phyloP scores from a whole-genome alignment of 2,329 filamentous ascomycete genomes.

The Tolypocladium ovalisporum region DNA sequence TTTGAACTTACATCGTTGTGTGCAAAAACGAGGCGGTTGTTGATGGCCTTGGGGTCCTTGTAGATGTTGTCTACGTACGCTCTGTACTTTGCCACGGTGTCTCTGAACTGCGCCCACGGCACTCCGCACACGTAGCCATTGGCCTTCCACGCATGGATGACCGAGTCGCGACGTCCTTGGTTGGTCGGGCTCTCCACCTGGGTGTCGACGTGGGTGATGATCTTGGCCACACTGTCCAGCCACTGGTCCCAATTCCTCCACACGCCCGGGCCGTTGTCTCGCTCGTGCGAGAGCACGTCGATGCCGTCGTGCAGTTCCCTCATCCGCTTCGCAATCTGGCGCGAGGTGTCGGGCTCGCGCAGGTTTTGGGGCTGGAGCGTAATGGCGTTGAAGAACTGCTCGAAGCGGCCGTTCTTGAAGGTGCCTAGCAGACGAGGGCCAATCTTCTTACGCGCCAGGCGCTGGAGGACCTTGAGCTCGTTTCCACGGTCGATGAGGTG shows the following conservation, averaged over 20 bases:
- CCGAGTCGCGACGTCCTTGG: conserved; percentile 11
- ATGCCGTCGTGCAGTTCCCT: conserved; percentile 90
- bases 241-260: conserved; percentile 95
- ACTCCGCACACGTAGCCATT: conserved; percentile 70
- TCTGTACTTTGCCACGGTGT: conserved; percentile 67
- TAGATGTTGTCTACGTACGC: conserved; percentile 62
- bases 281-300: conserved; percentile 70
- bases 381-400: conserved; percentile 82
- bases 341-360: conserved; percentile 70
- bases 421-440: conserved; percentile 84
- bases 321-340: conserved; percentile 95
- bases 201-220: conserved; percentile 44
- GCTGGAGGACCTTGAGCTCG: conserved; percentile 75
- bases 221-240: conserved; percentile 55
- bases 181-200: conserved; percentile 40
- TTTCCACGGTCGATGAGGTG: conserved; percentile 90
- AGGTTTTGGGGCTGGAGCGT: conserved; percentile 70
- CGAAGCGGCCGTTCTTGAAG: conserved; percentile 90
- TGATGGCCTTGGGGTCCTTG: conserved; percentile 54
- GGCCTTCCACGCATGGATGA: conserved; percentile 49
- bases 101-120: conserved; percentile 69
- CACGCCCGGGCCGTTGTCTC: conserved; percentile 67
- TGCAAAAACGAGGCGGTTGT: conserved; percentile 77
- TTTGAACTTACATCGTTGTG: conserved; percentile 77
- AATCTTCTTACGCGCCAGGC: conserved; percentile 84